phyloP scores from a whole-genome alignment of 2,329 filamentous ascomycete genomes.

The Ceratocystis alfenasii region DNA sequence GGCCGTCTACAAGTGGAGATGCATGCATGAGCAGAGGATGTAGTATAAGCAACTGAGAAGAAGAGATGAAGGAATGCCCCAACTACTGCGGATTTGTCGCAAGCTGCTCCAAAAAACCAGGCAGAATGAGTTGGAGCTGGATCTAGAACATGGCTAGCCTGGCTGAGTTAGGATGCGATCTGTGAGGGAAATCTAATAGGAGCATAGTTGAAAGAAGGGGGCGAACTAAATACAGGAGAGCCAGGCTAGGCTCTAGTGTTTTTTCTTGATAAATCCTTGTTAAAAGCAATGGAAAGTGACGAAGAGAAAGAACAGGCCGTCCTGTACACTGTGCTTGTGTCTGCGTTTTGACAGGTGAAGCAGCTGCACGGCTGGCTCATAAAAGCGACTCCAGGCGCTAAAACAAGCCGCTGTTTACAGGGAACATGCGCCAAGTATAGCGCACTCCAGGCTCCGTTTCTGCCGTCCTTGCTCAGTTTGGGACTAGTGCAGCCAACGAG shows the following conservation, averaged over 20 bases:
- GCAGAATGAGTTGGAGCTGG: background rate
- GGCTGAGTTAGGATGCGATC: background rate
- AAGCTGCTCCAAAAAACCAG: background rate
- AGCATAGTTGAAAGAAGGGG: background rate
- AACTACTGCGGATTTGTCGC: background rate
- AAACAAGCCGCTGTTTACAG: background rate
- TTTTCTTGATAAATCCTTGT: background rate
- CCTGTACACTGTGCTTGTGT: background rate
- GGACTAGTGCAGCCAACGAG: too few species aligned
- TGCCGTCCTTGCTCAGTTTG: too few species aligned
- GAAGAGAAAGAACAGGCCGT: background rate
- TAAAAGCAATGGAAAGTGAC: too few species aligned
- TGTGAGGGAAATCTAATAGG: background rate
- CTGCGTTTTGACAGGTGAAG: background rate
- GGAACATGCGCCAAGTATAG: background rate
- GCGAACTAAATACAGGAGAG: background rate
- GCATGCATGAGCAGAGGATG: background rate
- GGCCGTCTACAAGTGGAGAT: background rate
- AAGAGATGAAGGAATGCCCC: conserved; percentile 5
- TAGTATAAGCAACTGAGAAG: background rate
- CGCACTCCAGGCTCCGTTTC: too few species aligned
- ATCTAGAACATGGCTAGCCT: conserved; percentile 4
- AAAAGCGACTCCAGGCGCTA: background rate
- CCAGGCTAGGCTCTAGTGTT: background rate
- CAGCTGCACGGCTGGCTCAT: background rate